A percentile compares a stretch with the other conserved stretches of the same genome.
phyloP scores from a whole-genome alignment of 352 stramenopile genomes.

The Pythium insidiosum region DNA sequence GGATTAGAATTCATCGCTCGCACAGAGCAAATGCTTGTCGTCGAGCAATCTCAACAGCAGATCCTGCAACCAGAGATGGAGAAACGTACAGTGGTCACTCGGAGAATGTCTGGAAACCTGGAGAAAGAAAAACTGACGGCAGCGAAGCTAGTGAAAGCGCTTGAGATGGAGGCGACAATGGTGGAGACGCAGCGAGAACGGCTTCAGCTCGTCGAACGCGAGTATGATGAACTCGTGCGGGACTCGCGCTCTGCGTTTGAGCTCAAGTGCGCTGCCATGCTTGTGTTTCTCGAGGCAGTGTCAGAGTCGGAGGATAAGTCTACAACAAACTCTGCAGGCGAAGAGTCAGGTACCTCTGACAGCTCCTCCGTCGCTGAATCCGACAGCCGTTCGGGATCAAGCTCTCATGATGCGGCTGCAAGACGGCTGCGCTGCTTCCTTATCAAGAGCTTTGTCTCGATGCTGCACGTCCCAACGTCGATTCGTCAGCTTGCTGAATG shows the following conservation, averaged over 20 bases:
- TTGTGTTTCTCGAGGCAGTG: conserved; percentile 1
- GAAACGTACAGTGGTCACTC: conserved; percentile 27
- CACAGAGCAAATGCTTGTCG: conserved; percentile 36
- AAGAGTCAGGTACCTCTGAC: not conserved
- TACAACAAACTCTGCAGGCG: too few species aligned
- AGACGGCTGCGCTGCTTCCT: conserved; percentile 11
- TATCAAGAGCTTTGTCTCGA: conserved; percentile 27
- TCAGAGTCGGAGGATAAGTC: too few species aligned
- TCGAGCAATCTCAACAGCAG: conserved; percentile 39
- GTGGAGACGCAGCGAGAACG: conserved; percentile 27
- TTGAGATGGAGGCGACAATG: conserved; percentile 36
- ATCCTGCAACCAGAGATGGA: conserved; percentile 42
- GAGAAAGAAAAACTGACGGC: conserved; percentile 42
- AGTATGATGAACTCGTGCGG: conserved; percentile 44
- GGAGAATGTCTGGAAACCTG: conserved; percentile 52
- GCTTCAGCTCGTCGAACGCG: conserved; percentile 28
- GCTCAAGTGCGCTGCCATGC: conserved; percentile 19
- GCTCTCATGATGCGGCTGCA: not conserved
- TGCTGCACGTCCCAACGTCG: conserved; percentile 32
- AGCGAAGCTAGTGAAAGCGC: conserved; percentile 33
- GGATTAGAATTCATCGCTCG: conserved; percentile 45
- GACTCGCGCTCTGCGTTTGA: conserved; percentile 23
- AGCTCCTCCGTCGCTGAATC: not conserved
- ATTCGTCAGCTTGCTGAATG: conserved; percentile 64
- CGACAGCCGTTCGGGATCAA: too few species aligned